These are phyloP conservation scores for Ogataea populi-albae DNA, from an alignment of 805 yeast genomes.

Conservation along the genomic window DNA sequence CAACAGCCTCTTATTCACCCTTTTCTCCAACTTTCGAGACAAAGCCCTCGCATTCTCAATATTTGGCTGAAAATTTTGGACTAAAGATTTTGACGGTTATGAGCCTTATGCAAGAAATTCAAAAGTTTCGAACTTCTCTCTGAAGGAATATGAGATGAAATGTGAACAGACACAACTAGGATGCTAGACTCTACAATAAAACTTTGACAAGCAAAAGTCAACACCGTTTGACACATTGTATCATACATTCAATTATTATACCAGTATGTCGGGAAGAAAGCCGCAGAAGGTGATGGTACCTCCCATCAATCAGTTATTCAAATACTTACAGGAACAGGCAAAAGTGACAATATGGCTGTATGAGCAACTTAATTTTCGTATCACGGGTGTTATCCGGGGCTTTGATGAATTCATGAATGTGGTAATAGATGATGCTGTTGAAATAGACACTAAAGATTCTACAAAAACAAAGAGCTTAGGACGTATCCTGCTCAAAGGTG, in stretches of 20 bases:
- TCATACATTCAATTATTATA: constrained; percentile 1
- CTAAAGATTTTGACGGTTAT: constrained; percentile 3
- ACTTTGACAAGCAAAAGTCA: background rate
- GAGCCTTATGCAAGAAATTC: constrained; percentile 3
- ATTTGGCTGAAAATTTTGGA: constrained; percentile 5
- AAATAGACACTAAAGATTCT: constrained; percentile 51
- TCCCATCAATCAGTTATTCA: constrained; percentile 89
- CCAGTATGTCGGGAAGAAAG: constrained; percentile 40
- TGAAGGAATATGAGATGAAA: constrained; percentile 2
- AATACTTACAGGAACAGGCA: constrained; percentile 77
- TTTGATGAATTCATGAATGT: constrained; percentile 97
- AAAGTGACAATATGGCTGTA: constrained; percentile 83
- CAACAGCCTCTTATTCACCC: no score
- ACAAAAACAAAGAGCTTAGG: constrained; percentile 54
- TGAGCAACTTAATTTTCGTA: constrained; percentile 74
- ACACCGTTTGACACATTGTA: no score
- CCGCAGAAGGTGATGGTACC: constrained; percentile 65
- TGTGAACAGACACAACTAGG: no score
- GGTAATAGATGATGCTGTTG: constrained; percentile 59
- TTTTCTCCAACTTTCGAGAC: no score
- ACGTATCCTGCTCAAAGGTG: constrained; percentile 83
- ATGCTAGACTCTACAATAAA: no score
- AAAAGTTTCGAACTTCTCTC: background rate
- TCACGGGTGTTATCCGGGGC: constrained; percentile 84
- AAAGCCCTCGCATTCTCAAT: no score